Conservation (phyloP, 2,329 filamentous ascomycete species). For the Aspergillus fischeri region DNA sequence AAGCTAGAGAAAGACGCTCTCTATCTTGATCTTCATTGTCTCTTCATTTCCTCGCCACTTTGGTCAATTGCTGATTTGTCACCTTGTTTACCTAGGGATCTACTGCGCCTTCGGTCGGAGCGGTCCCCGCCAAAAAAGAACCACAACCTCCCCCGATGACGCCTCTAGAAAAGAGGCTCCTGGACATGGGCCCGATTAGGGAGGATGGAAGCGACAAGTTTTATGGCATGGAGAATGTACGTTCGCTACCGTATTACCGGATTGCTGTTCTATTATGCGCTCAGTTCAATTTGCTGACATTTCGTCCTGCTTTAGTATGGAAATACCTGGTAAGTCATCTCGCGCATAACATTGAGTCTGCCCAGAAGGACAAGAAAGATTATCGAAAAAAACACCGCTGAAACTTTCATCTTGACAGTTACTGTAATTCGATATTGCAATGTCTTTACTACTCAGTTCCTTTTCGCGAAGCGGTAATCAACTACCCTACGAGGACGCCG, state of each 20-base stretch:
- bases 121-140: constrained; percentile 56
- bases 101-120: constrained; percentile 43
- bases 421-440: constrained; percentile 97
- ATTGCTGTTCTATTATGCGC: neutral
- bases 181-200: constrained; percentile 74
- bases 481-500: constrained; percentile 73
- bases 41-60: neutral
- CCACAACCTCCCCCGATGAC: constrained; percentile 53
- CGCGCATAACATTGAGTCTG: neutral
- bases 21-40: neutral
- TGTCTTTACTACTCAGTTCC: constrained; percentile 92
- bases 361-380: neutral
- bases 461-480: constrained; percentile 91
- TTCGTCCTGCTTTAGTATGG: constrained; percentile 65
- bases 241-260: constrained; percentile 31
- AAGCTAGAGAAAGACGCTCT: neutral
- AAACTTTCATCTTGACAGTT: constrained; percentile 52
- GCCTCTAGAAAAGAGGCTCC: constrained; percentile 69
- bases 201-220: constrained; percentile 95
- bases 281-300: constrained; percentile 16
- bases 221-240: constrained; percentile 95
- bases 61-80: constrained; percentile 15
- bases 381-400: constrained; percentile 1
- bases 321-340: constrained; percentile 79
- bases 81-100: constrained; percentile 38